A percentile compares a stretch with the other conserved stretches of the same genome.
Evolutionary conservation across 306 rosid species (phyloP).

Genomic region (Corylus heterophylla): DNA sequence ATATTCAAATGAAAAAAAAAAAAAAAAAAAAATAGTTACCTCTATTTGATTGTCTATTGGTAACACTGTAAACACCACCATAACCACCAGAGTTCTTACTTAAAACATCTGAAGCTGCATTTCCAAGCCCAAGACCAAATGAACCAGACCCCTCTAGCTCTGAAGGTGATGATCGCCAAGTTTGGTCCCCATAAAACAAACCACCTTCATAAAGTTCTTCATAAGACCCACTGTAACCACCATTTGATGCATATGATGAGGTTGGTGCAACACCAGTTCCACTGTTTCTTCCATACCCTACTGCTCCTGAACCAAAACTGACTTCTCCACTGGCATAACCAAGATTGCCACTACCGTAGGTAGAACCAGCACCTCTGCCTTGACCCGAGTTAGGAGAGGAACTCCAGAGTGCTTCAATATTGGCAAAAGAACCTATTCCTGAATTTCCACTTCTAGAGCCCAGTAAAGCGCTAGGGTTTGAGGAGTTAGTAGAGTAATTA

Average conservation of each 20-base stretch:
- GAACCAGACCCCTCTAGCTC: conserved; percentile 60
- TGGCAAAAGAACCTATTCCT: conserved; percentile 53
- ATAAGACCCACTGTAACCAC: conserved; percentile 38
- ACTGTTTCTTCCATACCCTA: conserved; percentile 62
- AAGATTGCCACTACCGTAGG: conserved; percentile 47
- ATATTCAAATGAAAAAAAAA: not conserved
- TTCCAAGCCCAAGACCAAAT: conserved; percentile 66
- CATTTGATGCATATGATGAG: conserved; percentile 50
- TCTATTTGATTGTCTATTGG: conserved; percentile 70
- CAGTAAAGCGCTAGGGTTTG: conserved; percentile 35
- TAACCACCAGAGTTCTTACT: conserved; percentile 64
- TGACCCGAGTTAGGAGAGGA: conserved; percentile 52
- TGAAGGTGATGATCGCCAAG: conserved; percentile 66
- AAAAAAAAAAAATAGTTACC: conserved; percentile 42
- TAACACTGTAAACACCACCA: conserved; percentile 64
- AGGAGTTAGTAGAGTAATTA: conserved; percentile 30
- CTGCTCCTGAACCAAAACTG: conserved; percentile 46
- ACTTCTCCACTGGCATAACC: conserved; percentile 51
- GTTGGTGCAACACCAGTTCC: conserved; percentile 38
- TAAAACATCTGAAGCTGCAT: conserved; percentile 71
- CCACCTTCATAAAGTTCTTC: conserved; percentile 40
- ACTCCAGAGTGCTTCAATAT: conserved; percentile 59
- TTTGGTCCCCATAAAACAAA: conserved; percentile 38
- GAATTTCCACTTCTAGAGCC: conserved; percentile 56
- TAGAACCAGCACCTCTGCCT: conserved; percentile 49